Base-by-base conservation (phyloP, 2,329 filamentous ascomycete species). In the Paecilomyces dactylethromorphus region DNA sequence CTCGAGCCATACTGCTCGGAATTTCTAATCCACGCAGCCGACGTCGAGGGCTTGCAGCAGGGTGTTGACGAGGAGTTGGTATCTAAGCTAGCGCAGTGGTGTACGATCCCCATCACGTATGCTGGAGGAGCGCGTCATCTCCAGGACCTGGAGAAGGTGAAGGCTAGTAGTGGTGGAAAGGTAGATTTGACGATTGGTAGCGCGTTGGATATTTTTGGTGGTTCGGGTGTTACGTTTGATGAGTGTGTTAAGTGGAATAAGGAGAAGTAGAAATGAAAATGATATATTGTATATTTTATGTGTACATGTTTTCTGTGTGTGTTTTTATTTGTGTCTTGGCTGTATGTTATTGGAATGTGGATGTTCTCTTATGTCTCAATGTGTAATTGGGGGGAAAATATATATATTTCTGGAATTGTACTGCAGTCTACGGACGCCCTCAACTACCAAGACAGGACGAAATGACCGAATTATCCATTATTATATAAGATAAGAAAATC, bases 131-230 rank as follows among this genome's bases (percentile, higher is more conserved):
- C 91, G 49, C 84, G 91, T 57, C 87, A 86, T 67, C 77, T 97
- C 39, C 83, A 87, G 53, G 94, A 99, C 69, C 77, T 99, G 29
- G 90, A 94, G 60, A 81, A 86, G 35, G 94, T 99, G 10, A 89
- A 91, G 77, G 76, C 76, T 50, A 79, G 96, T 63, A 97, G 93
- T 73, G 74, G 77, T 35, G 92, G 91, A 29, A 91, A 87, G 71
- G 87, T 97, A 22, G 92, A 99, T 71, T 79, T 99, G 66, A 99
- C 94, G 0, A 97, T 97, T 70, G 94, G 94, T 12, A 97, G 94
- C 72, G 94, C 94, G 1, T 77, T 99, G 67, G 94, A 99, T 76
- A 92, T 96, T 64, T 99, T 99, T 74, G 94, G 94, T 8, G 94
- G 94, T 1, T 86, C 81, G 18, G 90, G 91, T 1, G 91, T 97